Base-by-base conservation (phyloP, 2,329 filamentous ascomycete genomes). In the Xylaria sp. region DNA sequence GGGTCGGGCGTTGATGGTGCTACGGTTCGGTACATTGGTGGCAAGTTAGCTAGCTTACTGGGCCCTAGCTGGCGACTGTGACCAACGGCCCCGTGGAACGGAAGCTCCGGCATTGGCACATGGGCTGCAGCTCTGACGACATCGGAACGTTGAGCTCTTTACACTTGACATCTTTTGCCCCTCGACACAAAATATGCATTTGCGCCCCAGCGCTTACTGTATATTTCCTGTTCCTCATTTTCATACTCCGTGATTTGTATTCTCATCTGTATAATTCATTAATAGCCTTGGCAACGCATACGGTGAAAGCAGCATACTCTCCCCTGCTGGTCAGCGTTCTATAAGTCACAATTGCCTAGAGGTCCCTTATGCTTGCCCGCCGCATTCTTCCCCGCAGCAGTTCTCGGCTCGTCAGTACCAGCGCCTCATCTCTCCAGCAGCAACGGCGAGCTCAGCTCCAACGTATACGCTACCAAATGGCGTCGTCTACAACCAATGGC, bases 321-420 rank as follows among this genome's bases (percentile, higher is more conserved):
- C 12, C 39, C 37, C 20, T 55, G 46, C 41, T 44, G 39, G 46
- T 62, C 28, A 25, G 48, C 50, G 23, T 58, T 23, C 68, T 74
- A 58, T 71, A 75, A 46, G 41, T 8, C 18, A n/a, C 15, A n/a
- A 37, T 37, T 37, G 4, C 41, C 82, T 80, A 79, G 31, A 39
- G 54, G 44, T 25, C 81, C 65, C 76, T 81, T 73, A 78, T 83
- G 82, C 76, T 82, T 65, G 75, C 74, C 62, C 74, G 76, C 71
- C 74, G 77, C 73, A 73, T 75, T 66, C 62, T 78, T 13, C 75
- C 72, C 63, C 76, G 78, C 77, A 77, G 75, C 71, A 71, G 76
- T 56, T 74, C 57, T 46, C 70, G 57, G 58, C 37, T 59, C 31
- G 44, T 28, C 48, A 39, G 12, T 23, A 63, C 18, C 20, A 58